Base-by-base conservation (phyloP, 352 stramenopile genomes). In the Phytophthora citrophthora region DNA sequence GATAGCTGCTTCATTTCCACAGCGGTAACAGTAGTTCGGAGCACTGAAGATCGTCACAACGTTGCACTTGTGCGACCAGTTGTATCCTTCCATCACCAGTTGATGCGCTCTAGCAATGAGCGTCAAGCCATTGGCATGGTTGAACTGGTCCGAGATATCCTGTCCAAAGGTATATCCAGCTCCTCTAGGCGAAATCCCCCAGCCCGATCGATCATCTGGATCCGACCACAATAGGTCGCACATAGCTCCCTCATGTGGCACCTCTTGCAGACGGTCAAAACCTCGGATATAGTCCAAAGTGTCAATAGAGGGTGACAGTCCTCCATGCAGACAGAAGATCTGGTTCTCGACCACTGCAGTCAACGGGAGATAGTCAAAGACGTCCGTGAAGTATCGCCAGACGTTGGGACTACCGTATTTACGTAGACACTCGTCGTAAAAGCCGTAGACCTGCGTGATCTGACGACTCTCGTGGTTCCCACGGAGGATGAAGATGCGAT, bases 371-470 rank as follows among this genome's bases (percentile, higher is more conserved):
- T 81, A 94, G 72, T 88, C 88, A 83, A 97, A 98, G 47, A 91
- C 90, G 68, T 98, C 91, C 11, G 94, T 98, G 61, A 99, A 99
- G 20, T 95, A 91, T 71, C 99, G 99, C 97, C 97, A 99, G 16
- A 99, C 91, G 57, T 98, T 99, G 24, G 97, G 97, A 70, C 98
- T 98, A 77, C 97, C 98, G 76, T 99, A 99, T 84, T 99, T 99
- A 64, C 65, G 61, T 45, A 70, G 51, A 76, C 81, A 90, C 68
- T 92, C 84, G 60, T 93, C 84, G 57, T 91, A 91, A 50, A 91
- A 93, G 49, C 89, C 89, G 59, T 93, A 95, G 64, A 94, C 84
- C 34, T 87, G 78, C 50, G 92, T 94, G 74, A 94, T 94, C 51
- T 86, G 86, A 6, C 78, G 82, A 55, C 70, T 86, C 68, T 96